These are phyloP conservation scores for Lasiodiplodia sp. DNA, from an alignment of 2,329 filamentous ascomycete genomes.

Conservation along the genomic window DNA sequence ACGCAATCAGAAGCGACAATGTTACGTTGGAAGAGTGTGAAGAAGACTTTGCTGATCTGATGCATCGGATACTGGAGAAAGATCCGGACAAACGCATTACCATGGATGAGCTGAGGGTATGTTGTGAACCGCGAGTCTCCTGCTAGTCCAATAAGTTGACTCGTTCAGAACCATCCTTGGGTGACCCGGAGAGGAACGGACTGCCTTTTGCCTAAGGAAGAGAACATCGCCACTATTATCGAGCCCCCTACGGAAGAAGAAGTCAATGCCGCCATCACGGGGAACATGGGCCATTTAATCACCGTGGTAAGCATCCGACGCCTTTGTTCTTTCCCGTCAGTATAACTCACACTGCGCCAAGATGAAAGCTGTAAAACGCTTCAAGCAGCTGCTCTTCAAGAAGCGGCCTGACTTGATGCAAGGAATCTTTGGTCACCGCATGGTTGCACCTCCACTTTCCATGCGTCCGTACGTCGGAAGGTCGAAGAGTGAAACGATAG, in stretches of 20 bases:
- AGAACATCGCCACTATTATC: slow-evolving; percentile 83
- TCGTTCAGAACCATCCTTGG: slow-evolving; percentile 82
- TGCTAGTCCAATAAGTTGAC: not conserved
- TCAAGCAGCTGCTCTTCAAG: slow-evolving; percentile 75
- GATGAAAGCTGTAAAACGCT: slow-evolving; percentile 91
- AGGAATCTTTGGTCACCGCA: slow-evolving; percentile 65
- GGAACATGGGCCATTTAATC: slow-evolving; percentile 84
- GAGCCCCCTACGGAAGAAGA: slow-evolving; percentile 89
- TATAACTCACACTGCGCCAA: slow-evolving; percentile 41
- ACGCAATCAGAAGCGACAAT: slow-evolving; percentile 79
- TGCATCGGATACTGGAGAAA: slow-evolving; percentile 79
- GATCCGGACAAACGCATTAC: slow-evolving; percentile 82
- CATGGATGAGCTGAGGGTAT: slow-evolving; percentile 82
- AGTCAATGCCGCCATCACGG: slow-evolving; percentile 87
- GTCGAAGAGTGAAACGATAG: slow-evolving; percentile 59
- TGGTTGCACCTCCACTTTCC: slow-evolving; percentile 64
- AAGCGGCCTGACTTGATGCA: slow-evolving; percentile 63
- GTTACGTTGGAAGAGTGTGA: slow-evolving; percentile 69
- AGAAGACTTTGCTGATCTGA: slow-evolving; percentile 75
- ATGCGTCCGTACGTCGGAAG: slow-evolving; percentile 54
- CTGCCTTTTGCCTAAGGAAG: slow-evolving; percentile 77
- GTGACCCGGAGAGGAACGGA: slow-evolving; percentile 83
- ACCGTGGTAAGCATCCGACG: slow-evolving; percentile 68
- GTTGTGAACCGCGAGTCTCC: slow-evolving; percentile 38
- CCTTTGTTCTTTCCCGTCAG: too few relatives aligned